phyloP scores from a whole-genome alignment of 73 alveolate genomes.

The Diophrys appendiculata region DNA sequence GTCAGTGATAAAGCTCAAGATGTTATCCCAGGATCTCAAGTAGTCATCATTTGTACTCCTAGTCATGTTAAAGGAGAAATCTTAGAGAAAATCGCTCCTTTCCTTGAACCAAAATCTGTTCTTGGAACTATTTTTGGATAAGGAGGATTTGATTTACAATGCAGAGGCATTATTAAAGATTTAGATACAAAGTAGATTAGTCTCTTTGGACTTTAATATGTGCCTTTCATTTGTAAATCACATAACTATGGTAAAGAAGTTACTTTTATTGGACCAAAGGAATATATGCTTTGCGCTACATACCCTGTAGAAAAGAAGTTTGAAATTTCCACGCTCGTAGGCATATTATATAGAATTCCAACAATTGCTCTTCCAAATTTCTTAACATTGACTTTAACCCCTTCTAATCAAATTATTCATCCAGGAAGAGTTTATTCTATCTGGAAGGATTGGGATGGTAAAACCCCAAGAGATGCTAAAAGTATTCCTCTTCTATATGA shows the following conservation, averaged over 20 bases:
- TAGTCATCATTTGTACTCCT: slow-evolving; percentile 70
- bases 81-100: slow-evolving; percentile 63
- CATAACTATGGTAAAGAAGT: slow-evolving; percentile 66
- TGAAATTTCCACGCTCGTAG: slow-evolving; percentile 53
- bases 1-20: slow-evolving; percentile 65
- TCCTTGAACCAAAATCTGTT: slow-evolving; percentile 44
- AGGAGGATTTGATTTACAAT: slow-evolving; percentile 79
- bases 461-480: slow-evolving; percentile 61
- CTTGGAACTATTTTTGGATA: slow-evolving; percentile 76
- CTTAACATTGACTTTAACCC: slow-evolving; percentile 73
- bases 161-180: slow-evolving; percentile 65
- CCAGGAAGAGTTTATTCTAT: slow-evolving; percentile 84
- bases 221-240: slow-evolving; percentile 74
- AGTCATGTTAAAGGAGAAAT: slow-evolving; percentile 64
- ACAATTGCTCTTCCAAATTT: slow-evolving; percentile 70
- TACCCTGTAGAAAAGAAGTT: slow-evolving; percentile 39
- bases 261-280: slow-evolving; percentile 74
- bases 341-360: slow-evolving; percentile 67
- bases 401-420: slow-evolving; percentile 78
- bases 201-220: slow-evolving; percentile 61
- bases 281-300: slow-evolving; percentile 49
- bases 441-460: slow-evolving; percentile 82
- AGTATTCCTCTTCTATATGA: slow-evolving; percentile 77
- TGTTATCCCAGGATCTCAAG: slow-evolving; percentile 45
- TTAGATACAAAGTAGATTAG: slow-evolving; percentile 47